Percentiles rank a stretch among this genome's conserved stretches.
phyloP scores from a whole-genome alignment of 768 basidiomycete species.

The Russula olivacea region DNA sequence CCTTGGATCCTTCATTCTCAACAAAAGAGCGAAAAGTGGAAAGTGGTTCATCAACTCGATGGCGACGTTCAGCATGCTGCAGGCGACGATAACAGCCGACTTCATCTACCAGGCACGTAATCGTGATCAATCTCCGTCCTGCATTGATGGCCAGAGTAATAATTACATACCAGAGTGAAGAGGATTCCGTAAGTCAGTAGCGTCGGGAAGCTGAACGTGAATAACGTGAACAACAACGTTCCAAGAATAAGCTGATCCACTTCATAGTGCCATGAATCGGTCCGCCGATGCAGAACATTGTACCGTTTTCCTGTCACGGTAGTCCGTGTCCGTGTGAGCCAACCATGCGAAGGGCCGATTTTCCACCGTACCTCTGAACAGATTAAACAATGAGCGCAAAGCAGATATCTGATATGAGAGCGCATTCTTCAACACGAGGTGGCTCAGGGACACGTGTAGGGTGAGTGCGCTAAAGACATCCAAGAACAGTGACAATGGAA shows the following conservation, averaged over 20 bases:
- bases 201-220: slow-evolving; percentile 80
- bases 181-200: slow-evolving; percentile 79
- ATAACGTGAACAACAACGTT: slow-evolving; percentile 78
- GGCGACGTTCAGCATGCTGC: slow-evolving; percentile 56
- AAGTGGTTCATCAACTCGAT: slow-evolving; percentile 87
- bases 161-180: slow-evolving; percentile 58
- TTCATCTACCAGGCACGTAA: slow-evolving; percentile 39
- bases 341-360: background rate
- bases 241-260: slow-evolving; percentile 94
- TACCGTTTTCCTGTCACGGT: slow-evolving; percentile 66
- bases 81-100: slow-evolving; percentile 48
- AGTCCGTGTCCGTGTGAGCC: background rate
- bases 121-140: background rate
- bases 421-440: slow-evolving; percentile 53
- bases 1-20: slow-evolving; percentile 76
- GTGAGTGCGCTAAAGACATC: slow-evolving; percentile 55
- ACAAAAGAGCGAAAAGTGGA: slow-evolving; percentile 81
- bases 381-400: slow-evolving; percentile 71
- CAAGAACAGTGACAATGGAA: slow-evolving; percentile 16
- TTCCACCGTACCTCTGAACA: slow-evolving; percentile 68
- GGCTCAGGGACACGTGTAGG: slow-evolving; percentile 64
- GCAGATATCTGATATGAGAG: slow-evolving; percentile 56
- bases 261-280: slow-evolving; percentile 86
- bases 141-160: too few relatives aligned
- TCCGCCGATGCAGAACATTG: slow-evolving; percentile 81